Conservation (phyloP, 2,329 filamentous ascomycete species). For the Aspergillus brunneoviolaceus region DNA sequence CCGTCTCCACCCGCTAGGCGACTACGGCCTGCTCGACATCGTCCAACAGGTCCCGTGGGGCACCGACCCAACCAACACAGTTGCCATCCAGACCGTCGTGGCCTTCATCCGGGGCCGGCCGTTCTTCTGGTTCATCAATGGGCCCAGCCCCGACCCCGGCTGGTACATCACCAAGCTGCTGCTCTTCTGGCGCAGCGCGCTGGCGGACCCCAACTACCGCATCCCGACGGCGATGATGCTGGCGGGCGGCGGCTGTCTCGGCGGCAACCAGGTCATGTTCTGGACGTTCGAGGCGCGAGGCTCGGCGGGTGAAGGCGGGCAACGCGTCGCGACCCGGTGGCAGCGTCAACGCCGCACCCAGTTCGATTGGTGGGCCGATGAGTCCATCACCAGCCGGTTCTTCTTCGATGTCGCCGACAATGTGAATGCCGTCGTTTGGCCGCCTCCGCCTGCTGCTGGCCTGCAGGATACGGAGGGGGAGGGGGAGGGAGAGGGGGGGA, state of each 20-base stretch:
- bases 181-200: background rate
- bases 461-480: too few relatives aligned
- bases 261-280: background rate
- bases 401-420: background rate
- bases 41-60: background rate
- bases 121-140: conserved; percentile 37
- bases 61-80: background rate
- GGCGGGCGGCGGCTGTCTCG: background rate
- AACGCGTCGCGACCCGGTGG: background rate
- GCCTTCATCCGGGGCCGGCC: background rate
- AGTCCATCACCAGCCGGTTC: background rate
- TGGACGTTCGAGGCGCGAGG: background rate
- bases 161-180: conserved; percentile 13
- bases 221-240: background rate
- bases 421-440: background rate
- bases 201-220: background rate
- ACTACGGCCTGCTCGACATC: background rate
- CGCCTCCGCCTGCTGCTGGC: background rate
- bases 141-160: conserved; percentile 23
- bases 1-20: background rate
- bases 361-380: background rate
- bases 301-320: background rate
- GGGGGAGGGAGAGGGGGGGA: too few relatives aligned
- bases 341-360: background rate
- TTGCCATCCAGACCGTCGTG: background rate